Evolutionary conservation across 2,329 filamentous ascomycete species (phyloP).

Genomic region (Phialemoniopsis sp.): DNA sequence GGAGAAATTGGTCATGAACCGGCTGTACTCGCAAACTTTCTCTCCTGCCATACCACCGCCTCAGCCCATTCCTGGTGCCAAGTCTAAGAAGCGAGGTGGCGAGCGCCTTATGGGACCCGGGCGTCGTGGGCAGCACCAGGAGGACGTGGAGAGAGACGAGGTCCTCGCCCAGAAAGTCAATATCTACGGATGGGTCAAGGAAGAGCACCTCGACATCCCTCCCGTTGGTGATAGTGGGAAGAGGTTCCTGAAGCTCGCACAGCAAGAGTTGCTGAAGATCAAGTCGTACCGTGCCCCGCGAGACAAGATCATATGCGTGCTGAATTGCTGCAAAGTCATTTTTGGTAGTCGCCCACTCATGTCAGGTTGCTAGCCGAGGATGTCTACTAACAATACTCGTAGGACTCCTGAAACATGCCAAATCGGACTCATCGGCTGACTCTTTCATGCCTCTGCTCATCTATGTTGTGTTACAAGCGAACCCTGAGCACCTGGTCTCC

Average conservation of each 20-base stretch:
- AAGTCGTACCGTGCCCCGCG: conserved; percentile 94
- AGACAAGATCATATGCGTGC: conserved; percentile 96
- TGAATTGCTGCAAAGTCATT: conserved; percentile 99
- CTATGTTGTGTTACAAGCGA: conserved; percentile 90
- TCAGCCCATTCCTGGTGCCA: conserved; percentile 65
- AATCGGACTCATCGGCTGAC: conserved; percentile 91
- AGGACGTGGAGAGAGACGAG: conserved; percentile 94
- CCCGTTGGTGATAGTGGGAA: conserved; percentile 79
- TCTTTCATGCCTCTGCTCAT: conserved; percentile 94
- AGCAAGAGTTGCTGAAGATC: conserved; percentile 94
- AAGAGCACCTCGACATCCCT: conserved; percentile 91
- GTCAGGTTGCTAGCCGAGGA: neutral
- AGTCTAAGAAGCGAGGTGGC: conserved; percentile 63
- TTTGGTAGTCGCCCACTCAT: conserved; percentile 60
- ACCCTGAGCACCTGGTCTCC: conserved; percentile 91
- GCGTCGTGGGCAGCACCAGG: conserved; percentile 91
- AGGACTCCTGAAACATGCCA: conserved; percentile 86
- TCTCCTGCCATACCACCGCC: conserved; percentile 86
- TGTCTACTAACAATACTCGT: neutral
- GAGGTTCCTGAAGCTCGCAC: conserved; percentile 82
- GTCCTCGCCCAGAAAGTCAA: conserved; percentile 94
- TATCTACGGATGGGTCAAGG: conserved; percentile 92
- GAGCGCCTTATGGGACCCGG: conserved; percentile 73
- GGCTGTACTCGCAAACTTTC: conserved; percentile 92
- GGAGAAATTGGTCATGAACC: conserved; percentile 99